Base-by-base conservation (phyloP, 495 filamentous ascomycete species). In the Penicillium atrosanguineum region DNA sequence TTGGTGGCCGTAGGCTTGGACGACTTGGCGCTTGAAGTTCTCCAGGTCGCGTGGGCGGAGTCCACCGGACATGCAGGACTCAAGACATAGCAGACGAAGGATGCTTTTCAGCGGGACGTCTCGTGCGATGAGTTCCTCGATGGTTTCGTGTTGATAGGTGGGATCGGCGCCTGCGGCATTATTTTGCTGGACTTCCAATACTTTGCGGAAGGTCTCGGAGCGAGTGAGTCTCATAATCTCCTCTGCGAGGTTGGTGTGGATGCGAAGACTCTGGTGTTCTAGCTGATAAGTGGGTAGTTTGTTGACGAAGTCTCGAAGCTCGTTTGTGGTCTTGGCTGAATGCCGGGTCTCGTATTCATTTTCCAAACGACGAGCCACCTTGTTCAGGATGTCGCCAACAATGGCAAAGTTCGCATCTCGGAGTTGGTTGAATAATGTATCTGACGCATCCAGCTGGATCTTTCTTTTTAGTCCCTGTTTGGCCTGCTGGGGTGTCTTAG, bases 391-490 rank as follows among this genome's bases (percentile, higher is more conserved):
- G 55, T 83, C 82, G 29, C 91, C 91, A 19, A 97, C 91, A 53
- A 96, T 91, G 48, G 92, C 91, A 70, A 97, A 97, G 60, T 99
- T 97, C 16, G 90, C 83, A 69, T 97, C 92, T 41, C 95, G 84
- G 7, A 99, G 76, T 55, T 93, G 89, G 41, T 84, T 85, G 65
- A 91, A 99, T 19, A 99, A 79, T 52, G 90, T 87, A 64, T 99
- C 95, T 6, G 87, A 89, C 9, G 88, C 86, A 64, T 96, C 93
- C 6, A 99, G 81, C 60, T 87, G 83, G 51, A 99, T 88, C 58
- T 96, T 97, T 36, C 90, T 85, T 69, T 96, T 97, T 58, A 92
- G 80, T 48, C 83, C 76, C 61, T 82, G 79, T 59, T 83, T 79
- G 19, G 75, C 67, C 51, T 77, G 73, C 48, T 79, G 74, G 4